A percentile compares a stretch with the other conserved stretches of the same genome.
These are phyloP conservation scores for Leccinum subfulvum DNA, from an alignment of 1,284 basidiomycete species.

Conservation along the genomic window DNA sequence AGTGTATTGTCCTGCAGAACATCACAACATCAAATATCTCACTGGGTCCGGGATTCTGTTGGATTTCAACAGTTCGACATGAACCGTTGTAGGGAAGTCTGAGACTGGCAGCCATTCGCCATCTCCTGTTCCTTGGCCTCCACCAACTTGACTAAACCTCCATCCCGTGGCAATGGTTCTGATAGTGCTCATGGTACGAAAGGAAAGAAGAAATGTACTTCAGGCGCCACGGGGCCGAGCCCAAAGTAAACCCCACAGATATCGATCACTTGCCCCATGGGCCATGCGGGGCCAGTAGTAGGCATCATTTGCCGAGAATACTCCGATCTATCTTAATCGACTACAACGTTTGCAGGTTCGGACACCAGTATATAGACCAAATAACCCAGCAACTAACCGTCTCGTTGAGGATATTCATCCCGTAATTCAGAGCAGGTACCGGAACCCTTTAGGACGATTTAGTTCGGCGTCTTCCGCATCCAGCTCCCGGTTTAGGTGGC, in stretches of 20 bases:
- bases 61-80: conserved; percentile 75
- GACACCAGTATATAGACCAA: neutral
- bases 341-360: neutral
- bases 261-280: conserved; percentile 5
- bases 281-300: neutral
- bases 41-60: conserved; percentile 81
- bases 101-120: conserved; percentile 66
- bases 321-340: neutral
- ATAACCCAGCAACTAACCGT: neutral
- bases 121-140: conserved; percentile 56
- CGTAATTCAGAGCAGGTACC: conserved; percentile 41
- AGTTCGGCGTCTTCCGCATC: conserved; percentile 44
- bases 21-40: conserved; percentile 29
- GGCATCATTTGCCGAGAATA: conserved; percentile 5
- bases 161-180: conserved; percentile 44
- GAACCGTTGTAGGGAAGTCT: conserved; percentile 77
- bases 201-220: neutral
- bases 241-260: neutral
- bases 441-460: conserved; percentile 44
- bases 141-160: conserved; percentile 66
- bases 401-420: neutral
- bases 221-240: neutral
- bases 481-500: conserved; percentile 39
- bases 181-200: conserved; percentile 27
- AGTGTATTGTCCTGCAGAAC: conserved; percentile 1